Base-by-base conservation (phyloP, 257 asterid species). In the Solanum tarapatanum region DNA sequence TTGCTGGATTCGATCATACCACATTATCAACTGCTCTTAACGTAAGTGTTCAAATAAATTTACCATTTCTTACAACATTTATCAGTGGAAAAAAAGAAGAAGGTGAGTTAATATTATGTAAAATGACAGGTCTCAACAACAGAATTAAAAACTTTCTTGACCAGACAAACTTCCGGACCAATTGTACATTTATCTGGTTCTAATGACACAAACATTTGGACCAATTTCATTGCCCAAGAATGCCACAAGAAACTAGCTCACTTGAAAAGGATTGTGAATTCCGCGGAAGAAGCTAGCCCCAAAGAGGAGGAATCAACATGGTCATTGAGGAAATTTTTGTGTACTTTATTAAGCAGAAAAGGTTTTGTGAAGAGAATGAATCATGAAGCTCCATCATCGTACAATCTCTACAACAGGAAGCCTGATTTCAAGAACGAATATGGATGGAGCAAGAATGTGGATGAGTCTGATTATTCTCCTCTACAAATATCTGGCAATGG, bases 391-490 rank as follows among this genome's bases (percentile, higher is more conserved):
- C 95, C 96, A 0, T 94, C 93, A 4, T 35, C 99, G 2, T 94
- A 91, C 86, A 97, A 97, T 89, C 82, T 97, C 82, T 94, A 90
- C 58, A 92, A 92, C 10, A 70, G 91, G 32, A 90, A 90, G 32
- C 90, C 98, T 10, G 96, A 93, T 83, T 95, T 93, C 91, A 43
- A 87, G 88, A 95, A 95, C 85, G 73, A 94, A 13, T 95, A 94
- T 8, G 99, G 99, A 2, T 95, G 92, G 94, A 97, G 95, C 92
- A 70, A 86, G 72, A 98, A 95, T 0, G 86, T 97, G 89, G 94
- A 93, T 10, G 91, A 94, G 83, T 51, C 88, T 17, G 94, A 94
- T 70, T 97, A 95, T 83, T 75, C 90, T 19, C 98, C 90, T 16
- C 98, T 96, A 12, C 24, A 64, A 7, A 87, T 89, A 8, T 93